Evolutionary conservation across 2,329 filamentous ascomycete species (phyloP), one percentile per base, ranked within the genome.

Genomic region (Beauveria pseudobassiana): DNA sequence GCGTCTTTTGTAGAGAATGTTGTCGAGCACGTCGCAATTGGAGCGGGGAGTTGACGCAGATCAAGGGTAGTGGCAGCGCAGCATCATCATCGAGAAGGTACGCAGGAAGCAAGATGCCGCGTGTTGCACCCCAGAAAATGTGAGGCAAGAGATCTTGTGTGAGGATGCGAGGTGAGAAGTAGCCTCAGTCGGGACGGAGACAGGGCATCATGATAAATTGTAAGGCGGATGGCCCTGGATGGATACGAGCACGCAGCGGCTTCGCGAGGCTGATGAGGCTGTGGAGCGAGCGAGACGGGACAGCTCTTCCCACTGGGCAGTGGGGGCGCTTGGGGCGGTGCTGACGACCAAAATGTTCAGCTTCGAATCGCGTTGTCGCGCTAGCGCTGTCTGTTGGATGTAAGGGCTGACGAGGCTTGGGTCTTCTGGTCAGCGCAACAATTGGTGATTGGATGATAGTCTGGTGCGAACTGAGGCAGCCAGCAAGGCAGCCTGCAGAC

Each of bases 191-290:
- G 24, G 12, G 14, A 30, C 8, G 12, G 7, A 18, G 48, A 50
- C 48, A 28, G 26, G 48, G 48, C 48, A 16, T 50, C 48, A 30
- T 50, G 22, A n/a, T 28, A n/a, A 38, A 50, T 50, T 50, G 26
- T 14, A n/a, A 30, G 48, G 48, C 48, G 48, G 48, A 24, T n/a
- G 20, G n/a, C 43, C 43, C 20, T 46, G 43, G 10, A 46, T 46
- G 43, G 43, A 46, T 46, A 46, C 20, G 43, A 20, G 20, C 20
- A 38, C 14, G 34, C 34, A 38, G 34, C 34, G 30, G 30, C 30
- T 51, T 55, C n/a, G 34, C 46, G 26, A 57, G 60, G 52, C 60
- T 56, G 60, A 57, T 56, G 59, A 57, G 60, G 60, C 60, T 62
- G 60, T 26, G 60, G 60, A 50, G 30, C 42, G 24, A 42, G 16